These are phyloP conservation scores for Omphalotus olearius DNA, from an alignment of 1,284 basidiomycete species.

Conservation along the genomic window DNA sequence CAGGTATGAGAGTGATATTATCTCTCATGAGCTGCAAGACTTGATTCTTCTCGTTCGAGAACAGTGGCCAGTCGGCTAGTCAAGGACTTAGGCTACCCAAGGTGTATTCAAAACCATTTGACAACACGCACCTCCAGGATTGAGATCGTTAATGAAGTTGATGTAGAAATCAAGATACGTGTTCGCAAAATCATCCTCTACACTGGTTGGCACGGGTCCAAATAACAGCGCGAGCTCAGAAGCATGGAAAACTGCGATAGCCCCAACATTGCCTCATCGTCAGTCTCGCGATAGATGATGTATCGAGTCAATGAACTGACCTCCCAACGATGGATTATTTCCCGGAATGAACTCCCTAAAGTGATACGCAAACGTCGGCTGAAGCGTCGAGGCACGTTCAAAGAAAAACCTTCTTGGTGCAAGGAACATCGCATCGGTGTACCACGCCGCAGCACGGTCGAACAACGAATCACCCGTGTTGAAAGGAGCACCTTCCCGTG, in stretches of 20 bases:
- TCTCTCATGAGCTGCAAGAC: slow-evolving; percentile 45
- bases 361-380: slow-evolving; percentile 49
- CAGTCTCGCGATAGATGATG: neutral
- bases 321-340: slow-evolving; percentile 37
- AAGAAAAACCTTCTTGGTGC: slow-evolving; percentile 45
- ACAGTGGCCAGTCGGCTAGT: slow-evolving; percentile 42
- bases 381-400: slow-evolving; percentile 39
- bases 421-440: slow-evolving; percentile 54
- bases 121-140: slow-evolving; percentile 41
- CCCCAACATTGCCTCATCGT: neutral
- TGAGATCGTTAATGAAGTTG: slow-evolving; percentile 48
- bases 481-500: slow-evolving; percentile 35
- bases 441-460: slow-evolving; percentile 51
- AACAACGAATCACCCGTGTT: slow-evolving; percentile 57
- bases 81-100: neutral
- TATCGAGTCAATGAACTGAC: slow-evolving; percentile 26
- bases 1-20: slow-evolving; percentile 46
- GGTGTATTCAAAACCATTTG: neutral
- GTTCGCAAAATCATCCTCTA: slow-evolving; percentile 43
- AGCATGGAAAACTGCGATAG: slow-evolving; percentile 41
- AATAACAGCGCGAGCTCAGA: slow-evolving; percentile 48
- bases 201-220: slow-evolving; percentile 36
- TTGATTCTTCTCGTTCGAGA: slow-evolving; percentile 26
- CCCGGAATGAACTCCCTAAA: slow-evolving; percentile 54
- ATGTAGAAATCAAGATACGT: slow-evolving; percentile 48